These are phyloP conservation scores for Pseudocercospora crystallina DNA, from an alignment of 2,329 filamentous ascomycete genomes.

Conservation along the genomic window DNA sequence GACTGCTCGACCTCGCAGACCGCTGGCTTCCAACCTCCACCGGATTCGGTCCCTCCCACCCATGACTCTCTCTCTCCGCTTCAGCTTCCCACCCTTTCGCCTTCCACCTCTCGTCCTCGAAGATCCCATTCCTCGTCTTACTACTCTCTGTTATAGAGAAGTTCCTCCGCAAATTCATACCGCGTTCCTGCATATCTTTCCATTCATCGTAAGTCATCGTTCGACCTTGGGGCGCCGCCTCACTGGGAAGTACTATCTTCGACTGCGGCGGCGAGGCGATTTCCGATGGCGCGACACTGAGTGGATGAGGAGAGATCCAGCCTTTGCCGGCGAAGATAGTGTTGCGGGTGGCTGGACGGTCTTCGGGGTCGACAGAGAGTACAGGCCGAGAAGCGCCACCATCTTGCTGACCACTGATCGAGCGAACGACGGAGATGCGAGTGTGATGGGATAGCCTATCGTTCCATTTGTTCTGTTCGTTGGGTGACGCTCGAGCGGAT, in stretches of 20 bases:
- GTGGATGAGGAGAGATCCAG: slow-evolving; percentile 37
- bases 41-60: slow-evolving; percentile 2
- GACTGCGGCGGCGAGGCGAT: slow-evolving; percentile 25
- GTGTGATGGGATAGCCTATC: too few relatives aligned
- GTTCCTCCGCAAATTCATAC: slow-evolving; percentile 19
- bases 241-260: slow-evolving; percentile 23
- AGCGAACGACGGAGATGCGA: too few relatives aligned
- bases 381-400: background rate
- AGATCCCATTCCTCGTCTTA: slow-evolving; percentile 11
- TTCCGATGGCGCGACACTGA: slow-evolving; percentile 24
- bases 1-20: background rate
- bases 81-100: slow-evolving; percentile 17
- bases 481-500: too few relatives aligned
- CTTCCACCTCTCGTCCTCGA: slow-evolving; percentile 16
- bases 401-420: too few relatives aligned
- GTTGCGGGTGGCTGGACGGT: background rate
- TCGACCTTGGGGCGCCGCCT: slow-evolving; percentile 16
- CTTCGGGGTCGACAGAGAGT: background rate
- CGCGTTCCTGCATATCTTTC: slow-evolving; percentile 25
- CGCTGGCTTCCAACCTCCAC: background rate
- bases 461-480: too few relatives aligned
- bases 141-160: slow-evolving; percentile 25
- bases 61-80: background rate
- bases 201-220: slow-evolving; percentile 33
- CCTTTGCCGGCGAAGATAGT: slow-evolving; percentile 34